Evolutionary conservation across 2,329 filamentous ascomycete genomes (phyloP), one percentile per base, ranked within the genome.

Genomic region (Calonectria henricotiae): DNA sequence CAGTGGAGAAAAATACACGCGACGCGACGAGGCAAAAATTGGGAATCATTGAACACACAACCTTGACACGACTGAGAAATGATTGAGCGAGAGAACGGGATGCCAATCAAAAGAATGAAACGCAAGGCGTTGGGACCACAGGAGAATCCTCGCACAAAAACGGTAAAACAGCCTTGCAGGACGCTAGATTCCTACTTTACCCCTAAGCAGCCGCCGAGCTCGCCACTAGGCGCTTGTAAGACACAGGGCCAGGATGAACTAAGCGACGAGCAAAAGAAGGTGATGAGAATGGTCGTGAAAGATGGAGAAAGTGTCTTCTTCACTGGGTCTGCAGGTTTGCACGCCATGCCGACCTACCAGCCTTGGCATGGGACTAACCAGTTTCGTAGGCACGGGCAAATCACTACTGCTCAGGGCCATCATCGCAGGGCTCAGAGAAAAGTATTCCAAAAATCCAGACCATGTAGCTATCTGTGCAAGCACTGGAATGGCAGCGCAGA

Each of bases 381-480:
- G 12, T 37, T 58, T 13, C 20, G 12, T 15, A 58, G 51, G 51
- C 20, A 58, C 51, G 13, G 51, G 51, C 20, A 58, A 58, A 39
- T 58, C 51, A 17, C n/a, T 58, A 15, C 20, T 58, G 3, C 20
- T 58, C 12, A 58, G 51, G 20, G 32, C 51, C 20, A 58, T 58
- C 32, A 39, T 58, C 23, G 32, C 32, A 20, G 35, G 32, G 6
- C 51, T 58, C 12, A 58, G 23, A 35, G 35, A 39, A 25, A 58
- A 58, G 32, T 39, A 58, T 25, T 37, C 51, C 4, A 58, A 58
- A 11, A 39, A 39, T 9, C 35, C 32, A 11, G 51, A 58, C 9
- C 12, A 58, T 37, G 51, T 58, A 32, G 51, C 51, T 7, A 27
- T 58, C 12, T 58, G 51, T n/a, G 51, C 51, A 58, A 58, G 51